These are phyloP conservation scores for Globisporangium echinulatum DNA, from an alignment of 352 stramenopile species.

Conservation along the genomic window DNA sequence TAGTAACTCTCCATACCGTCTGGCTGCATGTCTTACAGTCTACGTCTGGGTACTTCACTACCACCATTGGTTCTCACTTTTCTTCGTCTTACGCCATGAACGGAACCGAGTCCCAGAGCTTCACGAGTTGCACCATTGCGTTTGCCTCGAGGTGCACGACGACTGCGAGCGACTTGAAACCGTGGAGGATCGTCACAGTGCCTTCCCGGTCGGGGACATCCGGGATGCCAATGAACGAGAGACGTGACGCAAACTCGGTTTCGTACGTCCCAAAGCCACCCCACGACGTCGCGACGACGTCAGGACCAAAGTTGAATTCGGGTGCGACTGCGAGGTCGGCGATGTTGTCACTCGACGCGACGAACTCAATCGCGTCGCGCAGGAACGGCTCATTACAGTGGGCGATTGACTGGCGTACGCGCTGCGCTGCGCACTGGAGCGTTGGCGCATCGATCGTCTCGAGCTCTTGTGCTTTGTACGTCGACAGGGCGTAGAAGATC, in stretches of 20 bases:
- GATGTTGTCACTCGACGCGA: conserved; percentile 24
- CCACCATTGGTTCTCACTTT: no score
- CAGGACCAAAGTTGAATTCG: conserved; percentile 40
- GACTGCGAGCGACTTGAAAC: conserved; percentile 29
- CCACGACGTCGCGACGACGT: conserved; percentile 62
- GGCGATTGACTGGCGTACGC: conserved; percentile 39
- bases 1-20: no score
- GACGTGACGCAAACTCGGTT: conserved; percentile 31
- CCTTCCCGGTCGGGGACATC: conserved; percentile 28
- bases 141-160: conserved; percentile 32
- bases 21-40: no score
- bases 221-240: conserved; percentile 34
- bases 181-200: conserved; percentile 35
- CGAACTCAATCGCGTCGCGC: conserved; percentile 45
- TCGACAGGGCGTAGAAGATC: conserved; percentile 45
- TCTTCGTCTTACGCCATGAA: neutral
- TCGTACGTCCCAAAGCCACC: conserved; percentile 57
- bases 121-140: conserved; percentile 29
- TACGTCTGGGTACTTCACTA: no score
- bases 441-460: conserved; percentile 7
- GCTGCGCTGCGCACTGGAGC: conserved; percentile 22
- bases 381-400: conserved; percentile 29
- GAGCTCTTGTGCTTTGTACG: conserved; percentile 25
- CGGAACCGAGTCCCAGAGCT: conserved; percentile 19
- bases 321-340: conserved; percentile 28